phyloP scores from a whole-genome alignment of 73 alveolate species.

The Blepharisma stoltei region DNA sequence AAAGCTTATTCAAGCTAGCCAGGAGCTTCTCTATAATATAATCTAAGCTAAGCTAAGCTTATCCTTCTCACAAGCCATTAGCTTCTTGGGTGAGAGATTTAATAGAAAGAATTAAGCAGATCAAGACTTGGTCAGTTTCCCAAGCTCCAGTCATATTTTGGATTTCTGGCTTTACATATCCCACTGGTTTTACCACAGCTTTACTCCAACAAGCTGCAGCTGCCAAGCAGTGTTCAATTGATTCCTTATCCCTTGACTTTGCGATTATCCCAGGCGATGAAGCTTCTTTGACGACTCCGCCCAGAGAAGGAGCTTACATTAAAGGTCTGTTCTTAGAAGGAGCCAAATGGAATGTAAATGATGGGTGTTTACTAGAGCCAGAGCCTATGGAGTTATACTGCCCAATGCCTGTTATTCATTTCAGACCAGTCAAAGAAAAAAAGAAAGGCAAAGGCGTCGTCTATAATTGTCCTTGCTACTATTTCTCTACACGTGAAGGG shows the following conservation, averaged over 20 bases:
- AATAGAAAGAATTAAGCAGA: slow-evolving; percentile 86
- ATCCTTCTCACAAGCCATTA: slow-evolving; percentile 96
- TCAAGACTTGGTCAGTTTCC: slow-evolving; percentile 92
- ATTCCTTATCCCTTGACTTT: slow-evolving; percentile 79
- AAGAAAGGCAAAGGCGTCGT: slow-evolving; percentile 34
- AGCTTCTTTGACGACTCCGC: slow-evolving; percentile 52
- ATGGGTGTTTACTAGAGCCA: slow-evolving; percentile 90
- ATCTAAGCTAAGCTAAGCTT: too few species aligned
- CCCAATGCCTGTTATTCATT: slow-evolving; percentile 93
- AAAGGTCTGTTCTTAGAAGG: slow-evolving; percentile 93
- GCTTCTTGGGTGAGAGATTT: slow-evolving; percentile 97
- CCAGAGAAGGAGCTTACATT: slow-evolving; percentile 83
- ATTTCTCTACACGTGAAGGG: slow-evolving; percentile 89
- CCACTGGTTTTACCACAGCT: slow-evolving; percentile 99
- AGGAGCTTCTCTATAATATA: too few species aligned
- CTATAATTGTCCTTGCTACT: slow-evolving; percentile 90
- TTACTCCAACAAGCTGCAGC: slow-evolving; percentile 91
- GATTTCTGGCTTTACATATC: slow-evolving; percentile 97
- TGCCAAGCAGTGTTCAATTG: slow-evolving; percentile 85
- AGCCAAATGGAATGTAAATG: slow-evolving; percentile 97
- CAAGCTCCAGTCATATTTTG: slow-evolving; percentile 88
- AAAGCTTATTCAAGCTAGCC: too few species aligned
- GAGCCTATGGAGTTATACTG: slow-evolving; percentile 96
- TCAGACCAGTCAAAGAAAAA: slow-evolving; percentile 51
- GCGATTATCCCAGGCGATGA: slow-evolving; percentile 51